A percentile compares a stretch with the other conserved stretches of the same genome.
phyloP scores from a whole-genome alignment of 768 basidiomycete genomes.

The Amylocystis lapponica region DNA sequence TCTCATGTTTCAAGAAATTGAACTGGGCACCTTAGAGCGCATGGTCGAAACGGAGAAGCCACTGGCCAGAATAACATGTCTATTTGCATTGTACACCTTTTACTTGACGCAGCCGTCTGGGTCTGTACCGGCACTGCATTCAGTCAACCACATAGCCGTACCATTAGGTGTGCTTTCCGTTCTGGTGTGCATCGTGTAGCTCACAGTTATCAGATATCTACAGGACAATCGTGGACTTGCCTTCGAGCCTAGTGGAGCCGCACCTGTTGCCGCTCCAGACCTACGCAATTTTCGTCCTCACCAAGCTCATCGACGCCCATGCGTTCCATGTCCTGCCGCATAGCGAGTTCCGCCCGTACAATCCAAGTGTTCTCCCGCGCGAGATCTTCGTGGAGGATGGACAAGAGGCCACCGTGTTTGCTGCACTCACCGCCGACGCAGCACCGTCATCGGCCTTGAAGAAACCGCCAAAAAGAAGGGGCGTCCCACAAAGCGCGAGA shows the following conservation, averaged over 20 bases:
- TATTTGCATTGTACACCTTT: slow-evolving; percentile 70
- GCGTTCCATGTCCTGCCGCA: slow-evolving; percentile 59
- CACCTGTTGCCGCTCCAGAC: slow-evolving; percentile 43
- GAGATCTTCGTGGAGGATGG: slow-evolving; percentile 50
- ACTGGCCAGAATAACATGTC: slow-evolving; percentile 49
- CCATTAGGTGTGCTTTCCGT: slow-evolving; percentile 44
- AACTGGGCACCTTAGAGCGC: slow-evolving; percentile 39
- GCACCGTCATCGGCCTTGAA: background rate
- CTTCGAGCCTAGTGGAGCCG: slow-evolving; percentile 36
- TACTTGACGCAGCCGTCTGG: slow-evolving; percentile 59
- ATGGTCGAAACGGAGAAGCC: slow-evolving; percentile 43
- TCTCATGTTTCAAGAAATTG: background rate
- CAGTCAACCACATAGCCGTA: slow-evolving; percentile 51
- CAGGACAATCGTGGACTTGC: slow-evolving; percentile 41
- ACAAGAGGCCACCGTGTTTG: slow-evolving; percentile 13
- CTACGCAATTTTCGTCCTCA: slow-evolving; percentile 44
- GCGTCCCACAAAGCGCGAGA: slow-evolving; percentile 58
- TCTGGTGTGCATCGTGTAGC: background rate
- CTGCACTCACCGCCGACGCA: background rate
- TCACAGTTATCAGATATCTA: slow-evolving; percentile 46
- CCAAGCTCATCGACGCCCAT: slow-evolving; percentile 38
- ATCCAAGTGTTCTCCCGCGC: slow-evolving; percentile 63
- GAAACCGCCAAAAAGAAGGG: slow-evolving; percentile 46
- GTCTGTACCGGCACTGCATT: slow-evolving; percentile 45
- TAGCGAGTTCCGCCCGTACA: slow-evolving; percentile 43